Percentiles rank a stretch among this genome's conserved stretches.
phyloP scores from a whole-genome alignment of 345 rosid genomes.

The Pistacia integerrima region DNA sequence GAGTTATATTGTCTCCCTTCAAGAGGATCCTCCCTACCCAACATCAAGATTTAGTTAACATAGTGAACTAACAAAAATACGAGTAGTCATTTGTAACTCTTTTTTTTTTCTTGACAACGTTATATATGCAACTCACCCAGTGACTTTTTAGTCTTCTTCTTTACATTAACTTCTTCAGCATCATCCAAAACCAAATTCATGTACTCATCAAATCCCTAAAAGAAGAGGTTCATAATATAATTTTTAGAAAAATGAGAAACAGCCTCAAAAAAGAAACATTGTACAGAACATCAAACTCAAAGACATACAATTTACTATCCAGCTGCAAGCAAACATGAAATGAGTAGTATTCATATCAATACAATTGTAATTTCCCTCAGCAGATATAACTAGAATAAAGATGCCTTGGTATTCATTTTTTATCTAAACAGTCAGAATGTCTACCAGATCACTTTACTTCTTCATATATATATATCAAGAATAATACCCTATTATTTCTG shows the following conservation, averaged over 20 bases:
- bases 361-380: too few species aligned
- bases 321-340: background rate
- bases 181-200: constrained; percentile 94
- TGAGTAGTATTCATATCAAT: too few species aligned
- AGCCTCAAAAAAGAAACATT: background rate
- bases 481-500: background rate
- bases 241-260: background rate
- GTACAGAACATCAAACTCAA: background rate
- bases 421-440: background rate
- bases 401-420: too few species aligned
- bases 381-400: too few species aligned
- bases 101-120: too few species aligned
- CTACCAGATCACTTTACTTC: too few species aligned
- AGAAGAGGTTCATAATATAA: background rate
- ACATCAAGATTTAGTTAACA: background rate
- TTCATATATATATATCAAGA: background rate
- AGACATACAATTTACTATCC: background rate
- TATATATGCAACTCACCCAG: constrained; percentile 47
- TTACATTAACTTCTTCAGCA: constrained; percentile 86
- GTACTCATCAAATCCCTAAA: constrained; percentile 91
- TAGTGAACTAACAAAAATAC: background rate
- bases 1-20: constrained; percentile 88
- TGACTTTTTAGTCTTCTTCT: constrained; percentile 81
- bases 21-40: constrained; percentile 73
- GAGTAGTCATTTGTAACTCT: too few species aligned